These are phyloP conservation scores for Discostella stelligera DNA, from an alignment of 352 stramenopile genomes.

Conservation along the genomic window DNA sequence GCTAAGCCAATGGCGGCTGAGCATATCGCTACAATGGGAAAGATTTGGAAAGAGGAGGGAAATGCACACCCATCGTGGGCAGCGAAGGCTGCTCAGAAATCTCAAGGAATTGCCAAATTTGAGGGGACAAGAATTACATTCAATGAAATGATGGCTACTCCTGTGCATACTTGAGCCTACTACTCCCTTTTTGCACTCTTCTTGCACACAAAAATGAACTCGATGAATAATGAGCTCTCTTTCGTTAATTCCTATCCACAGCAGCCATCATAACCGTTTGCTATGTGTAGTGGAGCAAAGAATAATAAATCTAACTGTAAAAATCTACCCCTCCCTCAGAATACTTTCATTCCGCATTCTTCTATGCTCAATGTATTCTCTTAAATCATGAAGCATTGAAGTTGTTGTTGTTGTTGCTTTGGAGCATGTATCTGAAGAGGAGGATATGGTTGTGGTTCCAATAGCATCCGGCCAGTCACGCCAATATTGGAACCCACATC, in stretches of 20 bases:
- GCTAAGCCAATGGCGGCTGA: conserved; percentile 25
- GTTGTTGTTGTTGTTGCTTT: not conserved
- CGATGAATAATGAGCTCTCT: no score
- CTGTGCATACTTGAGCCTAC: not conserved
- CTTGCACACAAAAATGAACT: no score
- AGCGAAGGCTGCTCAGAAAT: conserved; percentile 65
- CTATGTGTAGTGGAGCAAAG: no score
- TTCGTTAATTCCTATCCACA: no score
- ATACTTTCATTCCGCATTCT: no score
- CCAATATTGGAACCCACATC: conserved; percentile 56
- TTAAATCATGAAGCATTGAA: no score
- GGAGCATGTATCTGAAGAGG: not conserved
- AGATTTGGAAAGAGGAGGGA: conserved; percentile 56
- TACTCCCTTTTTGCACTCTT: not conserved
- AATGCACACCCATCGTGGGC: conserved; percentile 76
- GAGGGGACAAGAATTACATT: conserved; percentile 81
- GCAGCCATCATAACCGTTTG: no score
- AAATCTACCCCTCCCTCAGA: no score
- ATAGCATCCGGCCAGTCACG: conserved; percentile 43
- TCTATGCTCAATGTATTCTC: no score
- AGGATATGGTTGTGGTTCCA: conserved; percentile 51
- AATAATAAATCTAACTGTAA: no score
- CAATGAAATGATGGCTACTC: conserved; percentile 26
- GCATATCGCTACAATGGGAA: conserved; percentile 44
- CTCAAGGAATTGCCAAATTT: conserved; percentile 71